A percentile compares a stretch with the other conserved stretches of the same genome.
phyloP scores from a whole-genome alignment of 768 basidiomycete species.

The Tephrocybe sp. region DNA sequence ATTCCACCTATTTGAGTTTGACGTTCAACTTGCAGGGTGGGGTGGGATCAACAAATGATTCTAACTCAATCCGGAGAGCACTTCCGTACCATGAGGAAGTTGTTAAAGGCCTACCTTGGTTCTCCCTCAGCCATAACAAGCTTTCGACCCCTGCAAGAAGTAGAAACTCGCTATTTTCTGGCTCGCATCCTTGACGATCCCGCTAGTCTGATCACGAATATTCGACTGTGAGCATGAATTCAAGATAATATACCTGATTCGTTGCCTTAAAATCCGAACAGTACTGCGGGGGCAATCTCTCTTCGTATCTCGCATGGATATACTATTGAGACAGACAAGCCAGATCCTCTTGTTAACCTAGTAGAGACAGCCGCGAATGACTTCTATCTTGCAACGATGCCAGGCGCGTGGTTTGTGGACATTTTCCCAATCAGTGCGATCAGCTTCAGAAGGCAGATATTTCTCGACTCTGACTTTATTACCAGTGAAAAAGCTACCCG shows the following conservation, averaged over 20 bases:
- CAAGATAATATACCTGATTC: too few species aligned
- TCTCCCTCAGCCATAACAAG: constrained; percentile 32
- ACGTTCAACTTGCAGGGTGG: constrained; percentile 20
- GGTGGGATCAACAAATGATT: constrained; percentile 29
- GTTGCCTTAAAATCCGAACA: constrained; percentile 3
- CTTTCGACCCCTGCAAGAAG: constrained; percentile 37
- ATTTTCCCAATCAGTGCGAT: constrained; percentile 37
- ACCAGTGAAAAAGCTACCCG: constrained; percentile 41
- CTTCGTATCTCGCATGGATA: constrained; percentile 45
- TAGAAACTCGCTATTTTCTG: constrained; percentile 45
- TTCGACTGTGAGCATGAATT: constrained; percentile 35
- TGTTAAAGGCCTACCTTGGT: constrained; percentile 41
- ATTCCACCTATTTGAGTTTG: not conserved
- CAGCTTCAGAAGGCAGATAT: too few species aligned
- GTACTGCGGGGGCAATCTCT: constrained; percentile 41
- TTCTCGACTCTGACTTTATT: not conserved
- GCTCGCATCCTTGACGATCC: constrained; percentile 38
- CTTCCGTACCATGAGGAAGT: constrained; percentile 41
- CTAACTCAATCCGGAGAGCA: constrained; percentile 32
- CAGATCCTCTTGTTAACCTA: constrained; percentile 37
- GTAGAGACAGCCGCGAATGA: constrained; percentile 39
- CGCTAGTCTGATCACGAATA: constrained; percentile 31
- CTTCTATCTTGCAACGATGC: constrained; percentile 29
- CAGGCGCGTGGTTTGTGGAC: constrained; percentile 36
- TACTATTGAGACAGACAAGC: constrained; percentile 33